Conservation (phyloP, 2,329 filamentous ascomycete species). For the Cladosporium halotolerans region DNA sequence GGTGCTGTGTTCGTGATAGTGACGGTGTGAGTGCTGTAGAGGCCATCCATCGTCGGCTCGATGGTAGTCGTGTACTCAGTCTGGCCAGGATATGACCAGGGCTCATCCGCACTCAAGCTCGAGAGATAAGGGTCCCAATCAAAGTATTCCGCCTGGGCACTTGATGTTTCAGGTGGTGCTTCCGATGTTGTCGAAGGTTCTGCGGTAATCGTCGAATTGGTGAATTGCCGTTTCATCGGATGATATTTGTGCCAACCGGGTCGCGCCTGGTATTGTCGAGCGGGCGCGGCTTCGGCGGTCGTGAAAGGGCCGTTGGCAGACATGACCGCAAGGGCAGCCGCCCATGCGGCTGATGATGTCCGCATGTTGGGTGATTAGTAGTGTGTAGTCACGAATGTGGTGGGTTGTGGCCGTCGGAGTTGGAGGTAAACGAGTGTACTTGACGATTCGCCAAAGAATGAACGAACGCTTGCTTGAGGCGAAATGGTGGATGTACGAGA, state of each 20-base stretch:
- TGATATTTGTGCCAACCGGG: conserved; percentile 45
- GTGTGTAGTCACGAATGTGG: conserved; percentile 16
- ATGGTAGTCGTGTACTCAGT: conserved; percentile 1
- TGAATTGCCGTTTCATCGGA: conserved; percentile 39
- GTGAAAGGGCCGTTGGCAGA: conserved; percentile 39
- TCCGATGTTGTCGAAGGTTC: conserved; percentile 1
- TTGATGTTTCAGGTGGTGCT: not conserved
- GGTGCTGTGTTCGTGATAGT: conserved; percentile 18
- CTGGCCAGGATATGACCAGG: not conserved
- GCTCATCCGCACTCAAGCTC: conserved; percentile 1
- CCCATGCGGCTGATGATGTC: conserved; percentile 41
- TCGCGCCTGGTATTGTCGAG: conserved; percentile 31
- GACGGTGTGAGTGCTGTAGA: conserved; percentile 1
- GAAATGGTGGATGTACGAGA: conserved; percentile 15
- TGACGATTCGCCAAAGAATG: conserved; percentile 34
- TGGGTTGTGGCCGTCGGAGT: conserved; percentile 29
- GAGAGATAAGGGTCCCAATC: not conserved
- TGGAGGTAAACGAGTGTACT: conserved; percentile 46
- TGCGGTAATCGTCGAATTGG: conserved; percentile 23
- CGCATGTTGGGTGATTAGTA: conserved; percentile 34
- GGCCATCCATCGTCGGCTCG: conserved; percentile 3
- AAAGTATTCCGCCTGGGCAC: not conserved
- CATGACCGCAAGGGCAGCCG: conserved; percentile 40
- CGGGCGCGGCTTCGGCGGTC: conserved; percentile 45
- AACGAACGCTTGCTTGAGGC: conserved; percentile 18